These are phyloP conservation scores for Globisporangium solare DNA, from an alignment of 352 stramenopile species.

Conservation along the genomic window DNA sequence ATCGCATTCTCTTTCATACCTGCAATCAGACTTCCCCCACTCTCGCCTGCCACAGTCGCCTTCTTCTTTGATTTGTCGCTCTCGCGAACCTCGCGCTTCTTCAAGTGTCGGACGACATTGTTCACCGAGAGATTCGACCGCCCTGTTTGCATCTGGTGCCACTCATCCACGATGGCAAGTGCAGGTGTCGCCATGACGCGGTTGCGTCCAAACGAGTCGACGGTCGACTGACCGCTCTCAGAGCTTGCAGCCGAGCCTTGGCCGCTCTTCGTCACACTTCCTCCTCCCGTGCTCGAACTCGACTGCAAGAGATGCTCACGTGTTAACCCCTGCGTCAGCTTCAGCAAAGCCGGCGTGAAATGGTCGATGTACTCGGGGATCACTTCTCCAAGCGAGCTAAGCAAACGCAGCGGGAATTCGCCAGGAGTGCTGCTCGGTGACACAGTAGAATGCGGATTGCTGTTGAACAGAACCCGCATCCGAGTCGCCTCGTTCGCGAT, in stretches of 20 bases:
- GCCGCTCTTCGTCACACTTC: constrained; percentile 4
- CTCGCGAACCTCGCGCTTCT: constrained; percentile 42
- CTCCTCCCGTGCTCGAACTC: constrained; percentile 18
- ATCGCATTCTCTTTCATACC: constrained; percentile 19
- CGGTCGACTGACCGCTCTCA: constrained; percentile 33
- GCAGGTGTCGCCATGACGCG: constrained; percentile 87
- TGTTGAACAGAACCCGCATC: constrained; percentile 46
- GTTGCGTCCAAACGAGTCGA: constrained; percentile 75
- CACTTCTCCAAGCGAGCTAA: constrained; percentile 54
- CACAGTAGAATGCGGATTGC: constrained; percentile 32
- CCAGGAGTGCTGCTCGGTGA: constrained; percentile 55
- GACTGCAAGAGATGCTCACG: constrained; percentile 78
- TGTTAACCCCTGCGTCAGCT: constrained; percentile 80
- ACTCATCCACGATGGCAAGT: constrained; percentile 81
- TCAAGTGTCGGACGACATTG: constrained; percentile 65
- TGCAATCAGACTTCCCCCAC: constrained; percentile 4
- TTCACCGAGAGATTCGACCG: constrained; percentile 77
- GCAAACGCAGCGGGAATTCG: constrained; percentile 64
- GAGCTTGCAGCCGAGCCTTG: constrained; percentile 20
- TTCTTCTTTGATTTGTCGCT: constrained; percentile 70
- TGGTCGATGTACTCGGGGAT: constrained; percentile 70
- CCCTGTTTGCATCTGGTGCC: constrained; percentile 64
- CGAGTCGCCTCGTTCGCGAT: constrained; percentile 56
- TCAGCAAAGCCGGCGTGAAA: constrained; percentile 73
- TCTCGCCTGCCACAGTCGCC: constrained; percentile 14